These are phyloP conservation scores for Sarocladium oryzae DNA, from an alignment of 2,329 filamentous ascomycete species.

Conservation along the genomic window DNA sequence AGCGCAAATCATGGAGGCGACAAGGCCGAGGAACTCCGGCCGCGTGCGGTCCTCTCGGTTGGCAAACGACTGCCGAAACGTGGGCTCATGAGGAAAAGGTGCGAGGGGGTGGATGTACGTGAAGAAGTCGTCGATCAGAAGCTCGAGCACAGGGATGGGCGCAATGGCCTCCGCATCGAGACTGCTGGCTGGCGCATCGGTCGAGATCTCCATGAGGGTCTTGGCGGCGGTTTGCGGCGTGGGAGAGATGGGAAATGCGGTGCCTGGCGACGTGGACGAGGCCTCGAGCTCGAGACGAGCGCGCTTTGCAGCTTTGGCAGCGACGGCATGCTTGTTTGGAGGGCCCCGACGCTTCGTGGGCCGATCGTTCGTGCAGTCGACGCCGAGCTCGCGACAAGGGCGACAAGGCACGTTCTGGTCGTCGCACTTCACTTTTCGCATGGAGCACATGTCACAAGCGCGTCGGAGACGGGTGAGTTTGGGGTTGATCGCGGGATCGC, in stretches of 20 bases:
- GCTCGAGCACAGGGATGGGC: constrained; percentile 59
- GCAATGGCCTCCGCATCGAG: constrained; percentile 64
- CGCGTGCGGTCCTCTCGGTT: constrained; percentile 60
- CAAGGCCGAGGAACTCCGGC: constrained; percentile 60
- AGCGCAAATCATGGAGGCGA: constrained; percentile 67
- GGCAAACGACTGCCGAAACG: constrained; percentile 63
- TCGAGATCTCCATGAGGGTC: constrained; percentile 39
- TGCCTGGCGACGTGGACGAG: constrained; percentile 12
- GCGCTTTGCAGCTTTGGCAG: constrained; percentile 47
- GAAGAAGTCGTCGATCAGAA: constrained; percentile 75
- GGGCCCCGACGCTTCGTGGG: constrained; percentile 53
- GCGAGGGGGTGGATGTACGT: constrained; percentile 72
- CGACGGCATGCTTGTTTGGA: constrained; percentile 53
- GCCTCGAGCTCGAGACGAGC: constrained; percentile 29
- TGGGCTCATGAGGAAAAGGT: constrained; percentile 73
- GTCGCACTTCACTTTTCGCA: constrained; percentile 57
- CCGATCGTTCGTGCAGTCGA: constrained; percentile 52
- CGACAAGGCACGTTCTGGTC: constrained; percentile 49
- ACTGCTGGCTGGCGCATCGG: constrained; percentile 20
- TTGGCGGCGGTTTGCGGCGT: constrained; percentile 42
- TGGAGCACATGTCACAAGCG: constrained; percentile 56
- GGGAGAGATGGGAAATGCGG: constrained; percentile 24
- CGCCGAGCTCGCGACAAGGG: constrained; percentile 49
- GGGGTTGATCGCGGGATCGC: constrained; percentile 37
- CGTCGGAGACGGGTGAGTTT: constrained; percentile 51